These are phyloP conservation scores for Teratosphaeriaceae sp. DNA, from an alignment of 2,329 filamentous ascomycete genomes.

Conservation along the genomic window DNA sequence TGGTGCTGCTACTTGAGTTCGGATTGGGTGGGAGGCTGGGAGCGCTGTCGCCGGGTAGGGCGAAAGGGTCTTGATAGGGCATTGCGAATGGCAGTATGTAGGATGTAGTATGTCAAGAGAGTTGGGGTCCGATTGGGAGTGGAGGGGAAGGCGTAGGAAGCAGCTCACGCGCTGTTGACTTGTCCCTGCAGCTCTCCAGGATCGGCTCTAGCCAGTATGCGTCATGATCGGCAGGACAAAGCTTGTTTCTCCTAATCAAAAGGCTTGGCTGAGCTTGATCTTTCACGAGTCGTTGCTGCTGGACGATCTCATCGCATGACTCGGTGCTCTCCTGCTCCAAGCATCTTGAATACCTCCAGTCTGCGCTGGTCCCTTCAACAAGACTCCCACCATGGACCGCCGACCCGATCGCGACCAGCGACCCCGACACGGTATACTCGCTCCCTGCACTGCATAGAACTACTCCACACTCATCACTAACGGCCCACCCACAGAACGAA, in stretches of 20 bases:
- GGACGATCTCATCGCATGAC: too few relatives aligned
- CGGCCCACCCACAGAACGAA: slow-evolving; percentile 15
- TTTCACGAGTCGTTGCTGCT: neutral
- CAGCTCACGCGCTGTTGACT: neutral
- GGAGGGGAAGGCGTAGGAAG: too few relatives aligned
- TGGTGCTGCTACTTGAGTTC: too few relatives aligned
- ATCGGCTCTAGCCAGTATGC: too few relatives aligned
- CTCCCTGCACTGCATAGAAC: neutral
- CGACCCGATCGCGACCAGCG: slow-evolving; percentile 22
- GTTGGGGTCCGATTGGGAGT: too few relatives aligned
- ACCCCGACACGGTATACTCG: slow-evolving; percentile 20
- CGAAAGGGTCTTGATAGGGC: too few relatives aligned
- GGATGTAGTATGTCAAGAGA: too few relatives aligned
- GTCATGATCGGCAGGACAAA: neutral
- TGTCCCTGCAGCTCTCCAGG: too few relatives aligned
- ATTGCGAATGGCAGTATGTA: too few relatives aligned
- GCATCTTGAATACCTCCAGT: neutral
- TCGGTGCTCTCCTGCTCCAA: neutral
- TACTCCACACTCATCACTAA: slow-evolving; percentile 9
- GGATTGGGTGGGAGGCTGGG: too few relatives aligned
- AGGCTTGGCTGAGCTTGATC: neutral
- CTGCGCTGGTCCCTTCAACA: neutral
- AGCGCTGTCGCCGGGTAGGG: too few relatives aligned
- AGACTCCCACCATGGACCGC: slow-evolving; percentile 18
- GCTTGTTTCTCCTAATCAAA: neutral